Conservation (phyloP, 1,139 yeast species). For the Kodamaea alishanica region DNA sequence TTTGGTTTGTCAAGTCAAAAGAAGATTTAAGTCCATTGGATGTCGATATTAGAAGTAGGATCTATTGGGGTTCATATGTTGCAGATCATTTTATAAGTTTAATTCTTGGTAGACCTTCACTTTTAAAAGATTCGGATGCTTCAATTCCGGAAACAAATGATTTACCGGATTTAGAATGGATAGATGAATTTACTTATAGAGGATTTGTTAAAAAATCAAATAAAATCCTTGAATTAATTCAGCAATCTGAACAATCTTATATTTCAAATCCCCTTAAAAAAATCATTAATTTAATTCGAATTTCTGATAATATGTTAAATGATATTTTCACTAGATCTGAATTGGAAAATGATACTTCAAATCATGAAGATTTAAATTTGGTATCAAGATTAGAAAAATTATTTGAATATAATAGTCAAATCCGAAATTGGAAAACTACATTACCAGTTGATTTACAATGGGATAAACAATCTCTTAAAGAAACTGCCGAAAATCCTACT, state of each 20-base stretch:
- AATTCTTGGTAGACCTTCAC: conserved; percentile 56
- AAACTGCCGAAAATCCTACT: conserved; percentile 49
- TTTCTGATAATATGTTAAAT: conserved; percentile 52
- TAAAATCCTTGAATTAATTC: conserved; percentile 13
- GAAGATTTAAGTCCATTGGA: conserved; percentile 37
- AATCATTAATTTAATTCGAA: conserved; percentile 47
- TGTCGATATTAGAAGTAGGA: conserved; percentile 54
- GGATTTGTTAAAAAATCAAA: conserved; percentile 14
- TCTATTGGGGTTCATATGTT: conserved; percentile 65
- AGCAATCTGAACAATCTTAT: conserved; percentile 24
- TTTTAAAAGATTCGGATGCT: conserved; percentile 54
- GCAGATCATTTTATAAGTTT: conserved; percentile 63
- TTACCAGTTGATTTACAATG: conserved; percentile 50
- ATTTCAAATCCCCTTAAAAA: conserved; percentile 48
- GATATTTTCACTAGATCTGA: conserved; percentile 46
- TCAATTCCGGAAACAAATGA: conserved; percentile 61
- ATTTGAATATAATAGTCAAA: conserved; percentile 45
- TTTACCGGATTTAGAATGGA: conserved; percentile 57
- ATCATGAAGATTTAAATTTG: conserved; percentile 29
- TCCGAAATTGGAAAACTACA: conserved; percentile 47
- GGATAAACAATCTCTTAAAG: conserved; percentile 39
- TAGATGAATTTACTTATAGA: conserved; percentile 44
- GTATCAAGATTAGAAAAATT: conserved; percentile 37
- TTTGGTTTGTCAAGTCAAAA: conserved; percentile 44
- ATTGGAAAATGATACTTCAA: conserved; percentile 14